Conservation (phyloP, 495 filamentous ascomycete species). For the Clohesyomyces aquaticus region DNA sequence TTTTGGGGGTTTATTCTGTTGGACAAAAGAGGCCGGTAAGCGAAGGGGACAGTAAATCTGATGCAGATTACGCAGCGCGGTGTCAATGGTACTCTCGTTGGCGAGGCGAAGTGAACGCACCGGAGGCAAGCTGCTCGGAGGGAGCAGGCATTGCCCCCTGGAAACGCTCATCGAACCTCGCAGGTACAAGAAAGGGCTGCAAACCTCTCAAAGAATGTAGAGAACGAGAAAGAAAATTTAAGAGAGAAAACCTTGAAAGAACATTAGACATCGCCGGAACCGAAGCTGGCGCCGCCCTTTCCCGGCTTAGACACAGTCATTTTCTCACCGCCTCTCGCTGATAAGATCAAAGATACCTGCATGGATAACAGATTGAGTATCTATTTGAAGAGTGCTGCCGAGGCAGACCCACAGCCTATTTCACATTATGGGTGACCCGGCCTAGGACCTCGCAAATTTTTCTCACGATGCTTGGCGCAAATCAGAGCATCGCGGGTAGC, state of each 20-base stretch:
- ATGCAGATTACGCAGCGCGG: slow-evolving; percentile 21
- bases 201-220: background rate
- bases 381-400: background rate
- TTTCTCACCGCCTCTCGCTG: background rate
- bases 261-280: background rate
- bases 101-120: slow-evolving; percentile 9
- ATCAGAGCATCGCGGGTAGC: background rate
- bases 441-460: background rate
- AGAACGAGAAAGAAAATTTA: background rate
- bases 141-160: slow-evolving; percentile 4
- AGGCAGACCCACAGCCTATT: background rate
- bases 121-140: slow-evolving; percentile 29
- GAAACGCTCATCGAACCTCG: slow-evolving; percentile 21
- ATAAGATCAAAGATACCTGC: background rate
- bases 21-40: background rate
- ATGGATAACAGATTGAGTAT: background rate
- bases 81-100: slow-evolving; percentile 3
- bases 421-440: background rate
- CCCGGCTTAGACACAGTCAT: background rate
- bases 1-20: background rate
- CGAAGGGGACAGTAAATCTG: slow-evolving; percentile 27
- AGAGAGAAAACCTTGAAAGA: background rate
- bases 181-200: background rate
- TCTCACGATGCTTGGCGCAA: background rate
- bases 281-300: background rate